These are phyloP conservation scores for Penicillium occitanis DNA, from an alignment of 2,329 filamentous ascomycete species.

Conservation along the genomic window DNA sequence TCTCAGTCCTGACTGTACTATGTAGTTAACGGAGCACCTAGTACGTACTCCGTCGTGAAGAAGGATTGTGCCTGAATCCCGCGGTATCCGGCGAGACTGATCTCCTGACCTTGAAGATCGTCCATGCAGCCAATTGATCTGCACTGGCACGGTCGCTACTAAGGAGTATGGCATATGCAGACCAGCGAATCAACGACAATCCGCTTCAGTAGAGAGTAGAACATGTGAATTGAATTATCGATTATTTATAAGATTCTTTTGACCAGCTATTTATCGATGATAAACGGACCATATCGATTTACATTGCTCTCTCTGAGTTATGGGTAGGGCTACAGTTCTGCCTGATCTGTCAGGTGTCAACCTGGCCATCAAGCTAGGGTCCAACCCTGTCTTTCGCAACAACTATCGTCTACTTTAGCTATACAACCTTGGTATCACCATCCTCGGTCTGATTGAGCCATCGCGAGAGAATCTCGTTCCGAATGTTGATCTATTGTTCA, in stretches of 20 bases:
- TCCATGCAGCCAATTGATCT: not conserved
- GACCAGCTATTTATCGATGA: too few species aligned
- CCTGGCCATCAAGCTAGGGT: not conserved
- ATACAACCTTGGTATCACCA: not conserved
- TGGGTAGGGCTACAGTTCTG: not conserved
- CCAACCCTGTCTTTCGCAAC: not conserved
- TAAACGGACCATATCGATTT: too few species aligned
- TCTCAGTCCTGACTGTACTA: not conserved
- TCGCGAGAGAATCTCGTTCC: not conserved
- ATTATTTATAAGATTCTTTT: not conserved
- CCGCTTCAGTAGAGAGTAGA: not conserved
- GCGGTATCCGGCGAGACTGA: not conserved
- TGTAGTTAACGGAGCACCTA: not conserved
- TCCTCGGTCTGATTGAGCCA: not conserved
- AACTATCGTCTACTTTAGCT: not conserved
- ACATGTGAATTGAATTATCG: not conserved
- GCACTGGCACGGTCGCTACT: too few species aligned
- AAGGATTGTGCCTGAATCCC: not conserved
- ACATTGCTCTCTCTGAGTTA: too few species aligned
- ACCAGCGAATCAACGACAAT: not conserved
- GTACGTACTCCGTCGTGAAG: not conserved
- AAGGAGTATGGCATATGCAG: too few species aligned
- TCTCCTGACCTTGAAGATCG: slow-evolving; percentile 5
- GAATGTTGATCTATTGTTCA: too few species aligned
- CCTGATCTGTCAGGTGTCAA: not conserved